phyloP scores from a whole-genome alignment of 108 stramenopile genomes.

The Skeletonema potamos region DNA sequence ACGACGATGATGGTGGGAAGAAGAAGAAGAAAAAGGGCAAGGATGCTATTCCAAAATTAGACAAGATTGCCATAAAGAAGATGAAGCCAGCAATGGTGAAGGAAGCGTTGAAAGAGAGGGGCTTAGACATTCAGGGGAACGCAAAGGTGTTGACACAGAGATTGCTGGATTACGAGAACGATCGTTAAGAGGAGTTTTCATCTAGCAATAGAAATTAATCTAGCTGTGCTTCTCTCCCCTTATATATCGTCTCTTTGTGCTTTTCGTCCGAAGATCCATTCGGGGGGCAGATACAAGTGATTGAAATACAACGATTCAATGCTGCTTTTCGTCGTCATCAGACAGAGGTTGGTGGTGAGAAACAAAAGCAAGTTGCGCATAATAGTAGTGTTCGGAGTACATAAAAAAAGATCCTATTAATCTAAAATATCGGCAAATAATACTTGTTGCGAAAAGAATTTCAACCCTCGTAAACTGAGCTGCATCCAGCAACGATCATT shows the following conservation, averaged over 20 bases:
- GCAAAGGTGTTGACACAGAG: slow-evolving; percentile 68
- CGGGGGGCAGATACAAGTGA: too few relatives aligned
- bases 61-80: slow-evolving; percentile 86
- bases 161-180: slow-evolving; percentile 74
- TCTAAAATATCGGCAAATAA: background rate
- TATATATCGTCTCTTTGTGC: background rate
- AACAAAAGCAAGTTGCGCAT: too few relatives aligned
- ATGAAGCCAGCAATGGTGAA: slow-evolving; percentile 91
- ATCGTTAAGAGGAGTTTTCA: slow-evolving; percentile 45
- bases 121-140: slow-evolving; percentile 86
- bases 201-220: background rate
- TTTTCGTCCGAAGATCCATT: too few relatives aligned
- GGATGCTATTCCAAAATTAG: slow-evolving; percentile 68
- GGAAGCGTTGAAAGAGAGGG: slow-evolving; percentile 84
- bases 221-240: background rate
- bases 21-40: slow-evolving; percentile 60
- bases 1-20: slow-evolving; percentile 48
- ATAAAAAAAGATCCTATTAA: background rate
- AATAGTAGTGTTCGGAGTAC: too few relatives aligned
- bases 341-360: too few relatives aligned
- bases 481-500: background rate
- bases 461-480: background rate
- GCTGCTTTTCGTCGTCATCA: too few relatives aligned
- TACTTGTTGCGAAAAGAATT: background rate
- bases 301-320: too few relatives aligned